Evolutionary conservation across 163 green algal species (phyloP).

Genomic region (Chlorella variabilis): DNA sequence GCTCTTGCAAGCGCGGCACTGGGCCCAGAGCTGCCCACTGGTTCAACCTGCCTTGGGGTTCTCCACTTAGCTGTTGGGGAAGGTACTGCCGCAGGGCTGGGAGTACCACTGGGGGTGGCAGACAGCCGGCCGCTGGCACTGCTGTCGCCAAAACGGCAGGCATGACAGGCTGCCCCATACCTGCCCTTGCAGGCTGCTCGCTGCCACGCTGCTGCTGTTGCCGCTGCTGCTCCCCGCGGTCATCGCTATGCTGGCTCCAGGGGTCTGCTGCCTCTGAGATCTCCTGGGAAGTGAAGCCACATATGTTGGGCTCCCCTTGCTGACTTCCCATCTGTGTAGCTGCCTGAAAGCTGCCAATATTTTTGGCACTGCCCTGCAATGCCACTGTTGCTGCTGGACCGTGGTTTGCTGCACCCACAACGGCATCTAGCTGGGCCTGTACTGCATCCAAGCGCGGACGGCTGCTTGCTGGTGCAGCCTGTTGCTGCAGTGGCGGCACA

Average conservation of each 20-base stretch:
- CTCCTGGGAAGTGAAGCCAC: slow-evolving; percentile 4
- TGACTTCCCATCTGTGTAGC: background rate
- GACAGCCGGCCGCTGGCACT: too few species aligned
- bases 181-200: too few species aligned
- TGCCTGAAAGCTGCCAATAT: background rate
- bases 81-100: too few species aligned
- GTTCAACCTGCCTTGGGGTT: background rate
- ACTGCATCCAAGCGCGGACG: too few species aligned
- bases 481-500: too few species aligned
- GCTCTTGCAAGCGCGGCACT: background rate
- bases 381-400: too few species aligned
- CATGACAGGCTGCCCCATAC: background rate
- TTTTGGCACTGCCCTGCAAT: background rate
- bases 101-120: too few species aligned
- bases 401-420: too few species aligned
- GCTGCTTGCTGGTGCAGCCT: too few species aligned
- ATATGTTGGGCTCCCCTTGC: background rate
- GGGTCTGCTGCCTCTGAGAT: background rate
- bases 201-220: background rate
- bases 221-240: background rate
- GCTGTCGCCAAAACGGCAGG: too few species aligned
- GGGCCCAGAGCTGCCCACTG: slow-evolving; percentile 10
- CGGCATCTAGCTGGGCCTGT: too few species aligned
- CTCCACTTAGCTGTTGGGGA: too few species aligned
- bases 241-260: slow-evolving; percentile 12